Base-by-base conservation (phyloP, 495 filamentous ascomycete genomes). In the Lasiosphaeriaceae sp. region DNA sequence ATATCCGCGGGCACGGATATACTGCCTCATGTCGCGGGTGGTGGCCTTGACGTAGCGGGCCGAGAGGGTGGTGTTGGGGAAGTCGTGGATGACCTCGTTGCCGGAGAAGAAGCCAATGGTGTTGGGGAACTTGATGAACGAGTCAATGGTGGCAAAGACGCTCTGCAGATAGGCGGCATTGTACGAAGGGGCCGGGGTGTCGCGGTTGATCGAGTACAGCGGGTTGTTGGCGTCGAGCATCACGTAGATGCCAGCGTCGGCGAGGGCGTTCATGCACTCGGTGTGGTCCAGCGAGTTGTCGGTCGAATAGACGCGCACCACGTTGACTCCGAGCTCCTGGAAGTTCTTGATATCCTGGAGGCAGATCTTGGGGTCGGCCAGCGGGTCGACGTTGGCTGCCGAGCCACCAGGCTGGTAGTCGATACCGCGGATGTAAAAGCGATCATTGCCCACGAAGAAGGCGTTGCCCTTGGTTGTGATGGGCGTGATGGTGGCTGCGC, bases 391-490 rank as follows among this genome's bases (percentile, higher is more conserved):
- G 54, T 70, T 64, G 35, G 49, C 67, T 8, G 54, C 64, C 55
- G 90, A 87, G 60, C 93, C 94, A 62, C 93, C 92, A 55, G 92
- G 92, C 73, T 96, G 92, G 74, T 96, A 97, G 78, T 96, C 94
- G 62, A 98, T 85, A 70, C 94, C 94, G 52, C 92, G 90, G 53
- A 98, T 84, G 75, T 96, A 97, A 83, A 96, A 98, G 60, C 94
- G 84, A 26, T 86, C 69, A 52, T 82, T 71, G 54, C 90, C 92
- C 65, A 87, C 80, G 78, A 91, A 97, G 83, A 97, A 96, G 58
- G 94, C 90, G 58, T 77, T 77, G 45, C 74, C 74, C 19, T 64
- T 77, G 31, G 64, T 62, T 9, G 75, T 75, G 60, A 77, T 71
- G 52, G 74, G 73, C 22, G 69, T 63, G 57, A 74, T 29, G 43